These are phyloP conservation scores for Leishmania braziliensis DNA, from an alignment of 208 protist species.

Conservation along the genomic window DNA sequence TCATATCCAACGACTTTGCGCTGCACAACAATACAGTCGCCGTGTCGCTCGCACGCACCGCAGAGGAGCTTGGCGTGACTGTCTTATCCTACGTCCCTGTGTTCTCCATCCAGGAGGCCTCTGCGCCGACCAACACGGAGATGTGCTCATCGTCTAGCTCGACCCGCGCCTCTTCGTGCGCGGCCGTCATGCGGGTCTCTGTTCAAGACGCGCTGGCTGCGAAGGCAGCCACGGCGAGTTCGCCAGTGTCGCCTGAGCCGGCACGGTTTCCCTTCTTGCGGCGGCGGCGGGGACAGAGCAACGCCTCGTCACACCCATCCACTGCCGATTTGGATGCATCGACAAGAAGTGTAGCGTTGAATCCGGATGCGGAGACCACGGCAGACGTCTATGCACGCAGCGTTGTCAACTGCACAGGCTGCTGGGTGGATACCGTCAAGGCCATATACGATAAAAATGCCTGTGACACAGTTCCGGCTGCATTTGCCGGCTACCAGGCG, in stretches of 20 bases:
- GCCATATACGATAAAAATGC: conserved; percentile 44
- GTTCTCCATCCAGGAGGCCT: conserved; percentile 22
- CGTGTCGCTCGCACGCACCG: conserved; percentile 63
- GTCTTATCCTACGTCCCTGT: conserved; percentile 66
- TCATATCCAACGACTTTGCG: conserved; percentile 47
- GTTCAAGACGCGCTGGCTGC: conserved; percentile 21
- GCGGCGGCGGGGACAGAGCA: neutral
- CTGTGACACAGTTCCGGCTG: conserved; percentile 31
- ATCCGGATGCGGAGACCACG: neutral
- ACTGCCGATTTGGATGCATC: neutral
- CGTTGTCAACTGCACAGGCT: conserved; percentile 76
- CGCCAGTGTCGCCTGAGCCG: neutral
- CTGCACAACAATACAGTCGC: conserved; percentile 47
- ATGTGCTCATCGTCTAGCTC: neutral
- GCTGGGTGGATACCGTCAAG: conserved; percentile 63
- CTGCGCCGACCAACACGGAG: neutral
- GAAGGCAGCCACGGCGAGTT: neutral
- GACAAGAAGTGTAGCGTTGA: neutral
- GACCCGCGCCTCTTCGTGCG: neutral
- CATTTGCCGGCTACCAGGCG: conserved; percentile 39
- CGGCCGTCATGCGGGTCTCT: conserved; percentile 14
- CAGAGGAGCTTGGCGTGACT: conserved; percentile 68
- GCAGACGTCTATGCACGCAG: conserved; percentile 45
- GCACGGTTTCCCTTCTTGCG: neutral
- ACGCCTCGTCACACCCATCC: neutral